Conservation (phyloP, 169 alveolate genomes). For the Plasmodium chabaudi region DNA sequence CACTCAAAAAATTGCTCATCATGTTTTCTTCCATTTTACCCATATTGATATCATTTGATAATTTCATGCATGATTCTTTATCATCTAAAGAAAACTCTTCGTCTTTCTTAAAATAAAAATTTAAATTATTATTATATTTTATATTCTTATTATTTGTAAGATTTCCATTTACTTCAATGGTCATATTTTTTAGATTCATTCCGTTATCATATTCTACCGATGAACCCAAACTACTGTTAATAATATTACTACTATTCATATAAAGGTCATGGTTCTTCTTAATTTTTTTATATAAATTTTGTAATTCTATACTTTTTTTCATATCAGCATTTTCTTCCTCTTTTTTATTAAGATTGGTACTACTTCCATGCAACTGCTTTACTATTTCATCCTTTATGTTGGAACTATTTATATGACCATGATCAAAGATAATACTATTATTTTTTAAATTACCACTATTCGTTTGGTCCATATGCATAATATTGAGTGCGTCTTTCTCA, state of each 20-base stretch:
- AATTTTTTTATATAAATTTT: slow-evolving; percentile 47
- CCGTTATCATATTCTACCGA: neutral
- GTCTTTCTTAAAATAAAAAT: no score
- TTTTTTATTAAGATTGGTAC: neutral
- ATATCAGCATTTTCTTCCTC: neutral
- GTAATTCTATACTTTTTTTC: slow-evolving; percentile 23
- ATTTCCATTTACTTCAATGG: no score
- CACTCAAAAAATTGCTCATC: neutral
- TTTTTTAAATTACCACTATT: no score
- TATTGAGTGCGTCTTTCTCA: neutral
- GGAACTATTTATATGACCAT: neutral
- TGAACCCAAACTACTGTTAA: no score
- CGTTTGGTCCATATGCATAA: no score
- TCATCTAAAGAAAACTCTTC: no score
- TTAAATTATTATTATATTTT: no score
- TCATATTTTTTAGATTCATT: no score
- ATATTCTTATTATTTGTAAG: no score
- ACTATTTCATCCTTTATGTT: neutral
- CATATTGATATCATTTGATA: no score
- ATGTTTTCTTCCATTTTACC: no score
- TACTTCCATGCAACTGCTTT: neutral
- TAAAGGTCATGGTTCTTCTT: slow-evolving; percentile 5
- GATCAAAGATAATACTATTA: neutral
- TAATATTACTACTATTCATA: neutral
- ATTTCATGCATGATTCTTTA: no score